These are phyloP conservation scores for Penicillium sp. DNA, from an alignment of 2,329 filamentous ascomycete species.

Conservation along the genomic window DNA sequence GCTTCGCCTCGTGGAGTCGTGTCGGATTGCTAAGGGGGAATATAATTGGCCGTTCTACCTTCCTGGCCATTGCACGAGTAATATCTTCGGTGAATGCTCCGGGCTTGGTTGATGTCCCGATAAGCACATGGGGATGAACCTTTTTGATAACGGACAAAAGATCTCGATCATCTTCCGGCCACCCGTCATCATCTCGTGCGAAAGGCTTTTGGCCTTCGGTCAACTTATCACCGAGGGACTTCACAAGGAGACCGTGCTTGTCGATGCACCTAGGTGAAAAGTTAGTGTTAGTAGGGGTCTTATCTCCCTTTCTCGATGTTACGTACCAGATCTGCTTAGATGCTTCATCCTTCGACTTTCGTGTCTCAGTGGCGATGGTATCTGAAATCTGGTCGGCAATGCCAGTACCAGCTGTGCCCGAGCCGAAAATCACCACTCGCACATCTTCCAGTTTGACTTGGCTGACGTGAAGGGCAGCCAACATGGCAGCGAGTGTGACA, in stretches of 20 bases:
- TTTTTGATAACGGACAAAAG: slow-evolving; percentile 67
- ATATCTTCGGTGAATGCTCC: slow-evolving; percentile 73
- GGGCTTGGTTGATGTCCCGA: slow-evolving; percentile 80
- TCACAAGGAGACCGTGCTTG: slow-evolving; percentile 73
- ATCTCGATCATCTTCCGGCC: slow-evolving; percentile 56
- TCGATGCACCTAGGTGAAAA: slow-evolving; percentile 67
- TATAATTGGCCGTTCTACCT: slow-evolving; percentile 71
- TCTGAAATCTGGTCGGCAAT: slow-evolving; percentile 84
- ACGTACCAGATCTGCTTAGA: slow-evolving; percentile 72
- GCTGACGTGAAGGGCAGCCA: slow-evolving; percentile 70
- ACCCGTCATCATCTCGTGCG: slow-evolving; percentile 64
- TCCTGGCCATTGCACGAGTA: slow-evolving; percentile 71
- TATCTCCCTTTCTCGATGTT: background rate
- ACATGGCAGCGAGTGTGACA: slow-evolving; percentile 79
- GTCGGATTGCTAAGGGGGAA: slow-evolving; percentile 87
- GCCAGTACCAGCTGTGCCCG: slow-evolving; percentile 78
- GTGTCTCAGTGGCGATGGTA: slow-evolving; percentile 69
- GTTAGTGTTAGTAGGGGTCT: background rate
- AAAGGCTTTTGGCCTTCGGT: slow-evolving; percentile 68
- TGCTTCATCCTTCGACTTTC: slow-evolving; percentile 70
- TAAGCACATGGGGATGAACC: slow-evolving; percentile 75
- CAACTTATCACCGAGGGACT: slow-evolving; percentile 59
- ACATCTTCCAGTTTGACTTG: slow-evolving; percentile 66
- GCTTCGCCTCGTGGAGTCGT: slow-evolving; percentile 75
- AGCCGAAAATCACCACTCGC: slow-evolving; percentile 73